Conservation (phyloP, 1,284 basidiomycete genomes). For the Cryptococcus sp. region DNA sequence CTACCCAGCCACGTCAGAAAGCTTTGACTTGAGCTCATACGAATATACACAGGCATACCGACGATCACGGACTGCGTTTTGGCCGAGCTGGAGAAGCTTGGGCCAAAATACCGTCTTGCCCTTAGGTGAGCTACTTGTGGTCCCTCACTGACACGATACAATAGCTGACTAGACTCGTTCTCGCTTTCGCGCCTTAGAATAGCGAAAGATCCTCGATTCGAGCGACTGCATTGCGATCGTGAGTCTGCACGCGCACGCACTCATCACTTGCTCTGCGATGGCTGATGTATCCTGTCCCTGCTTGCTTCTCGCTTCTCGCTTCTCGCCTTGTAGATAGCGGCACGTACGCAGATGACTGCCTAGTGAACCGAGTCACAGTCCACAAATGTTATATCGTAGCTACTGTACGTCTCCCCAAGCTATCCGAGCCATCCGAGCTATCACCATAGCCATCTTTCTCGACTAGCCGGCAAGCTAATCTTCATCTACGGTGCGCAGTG, state of each 20-base stretch:
- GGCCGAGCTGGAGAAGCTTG: slow-evolving; percentile 96
- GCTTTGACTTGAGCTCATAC: neutral
- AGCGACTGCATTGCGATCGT: slow-evolving; percentile 83
- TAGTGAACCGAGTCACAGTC: slow-evolving; percentile 89
- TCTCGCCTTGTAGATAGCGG: slow-evolving; percentile 63
- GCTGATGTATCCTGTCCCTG: no score
- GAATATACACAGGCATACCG: slow-evolving; percentile 72
- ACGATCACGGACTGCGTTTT: slow-evolving; percentile 98
- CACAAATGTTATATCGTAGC: slow-evolving; percentile 98
- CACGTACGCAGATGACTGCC: slow-evolving; percentile 98
- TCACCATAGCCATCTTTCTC: neutral
- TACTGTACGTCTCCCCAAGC: slow-evolving; percentile 57
- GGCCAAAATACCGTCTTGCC: slow-evolving; percentile 92
- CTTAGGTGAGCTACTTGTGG: slow-evolving; percentile 64
- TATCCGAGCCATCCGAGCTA: neutral
- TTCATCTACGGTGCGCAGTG: slow-evolving; percentile 55
- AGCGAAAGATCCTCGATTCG: slow-evolving; percentile 95
- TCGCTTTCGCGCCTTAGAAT: slow-evolving; percentile 60
- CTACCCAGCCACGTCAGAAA: neutral
- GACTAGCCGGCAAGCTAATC: neutral
- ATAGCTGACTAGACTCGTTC: slow-evolving; percentile 4
- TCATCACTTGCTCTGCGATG: neutral
- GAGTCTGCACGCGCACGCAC: slow-evolving; percentile 13
- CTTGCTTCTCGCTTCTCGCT: no score
- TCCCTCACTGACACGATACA: neutral